Base-by-base conservation (phyloP, 805 yeast species). In the Pachysolen tannophilus region DNA sequence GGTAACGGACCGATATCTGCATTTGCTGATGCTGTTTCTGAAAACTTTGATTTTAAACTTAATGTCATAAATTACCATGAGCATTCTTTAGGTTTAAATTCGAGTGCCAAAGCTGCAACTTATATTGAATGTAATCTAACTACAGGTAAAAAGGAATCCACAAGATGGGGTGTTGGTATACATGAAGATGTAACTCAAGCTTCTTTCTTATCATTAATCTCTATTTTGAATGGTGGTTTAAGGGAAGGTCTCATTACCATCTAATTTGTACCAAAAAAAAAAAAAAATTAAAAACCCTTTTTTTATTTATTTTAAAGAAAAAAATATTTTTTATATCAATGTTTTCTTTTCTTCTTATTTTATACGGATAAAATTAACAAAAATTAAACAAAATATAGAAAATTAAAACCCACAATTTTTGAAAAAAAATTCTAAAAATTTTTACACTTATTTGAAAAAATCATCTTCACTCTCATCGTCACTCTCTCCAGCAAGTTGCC, bases 1-100 rank as follows among this genome's bases (percentile, higher is more conserved):
- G 94, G 94, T 43, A 84, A 83, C 53, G 94, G 94, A 51, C 94
- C 88, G 33, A 72, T 83, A 40, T 82, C 94, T 6, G 78, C 88
- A 2, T 75, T 82, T 53, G 63, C 75, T 6, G 67, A 79, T 51
- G 86, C 86, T 10, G 51, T 82, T 37, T 58, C 71, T 29, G 56
- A 53, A 20, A 58, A 61, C 34, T 64, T 79, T 39, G 65, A 67
- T 28, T 56, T 67, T 35, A 54, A 63, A 25, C 56, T 82, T 33
- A 77, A 74, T 43, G 88, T 83, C 39, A 68, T 74, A 46, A 65
- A 77, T 48, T 83, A 83, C 58, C 77, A 75, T 48, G 94, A 83
- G 55, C 94, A 84, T 58, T 76, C 94, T 10, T 65, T 83, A 40
- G 94, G 94, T 39, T 66, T 66, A 30, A 86, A 81, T 40, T 76